These are phyloP conservation scores for Sugiyamaella chiloensis DNA, from an alignment of 805 yeast genomes.

Conservation along the genomic window DNA sequence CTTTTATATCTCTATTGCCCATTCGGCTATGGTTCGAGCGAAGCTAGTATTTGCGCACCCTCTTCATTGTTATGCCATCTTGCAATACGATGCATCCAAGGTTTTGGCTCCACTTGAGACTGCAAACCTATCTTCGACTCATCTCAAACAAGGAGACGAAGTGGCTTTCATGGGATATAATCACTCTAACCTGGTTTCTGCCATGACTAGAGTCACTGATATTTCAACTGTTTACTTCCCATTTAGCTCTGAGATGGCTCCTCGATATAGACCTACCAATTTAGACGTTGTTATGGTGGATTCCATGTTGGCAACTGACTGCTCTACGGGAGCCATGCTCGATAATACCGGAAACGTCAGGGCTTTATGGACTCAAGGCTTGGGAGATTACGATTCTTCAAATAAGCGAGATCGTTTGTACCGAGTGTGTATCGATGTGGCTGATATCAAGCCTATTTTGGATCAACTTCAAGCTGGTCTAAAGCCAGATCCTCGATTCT, in stretches of 20 bases:
- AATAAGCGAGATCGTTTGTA: constrained; percentile 55
- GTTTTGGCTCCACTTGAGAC: constrained; percentile 69
- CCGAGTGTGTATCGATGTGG: constrained; percentile 73
- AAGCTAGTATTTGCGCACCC: constrained; percentile 83
- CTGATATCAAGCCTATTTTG: constrained; percentile 59
- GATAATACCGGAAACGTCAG: constrained; percentile 75
- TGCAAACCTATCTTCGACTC: constrained; percentile 55
- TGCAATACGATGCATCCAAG: constrained; percentile 74
- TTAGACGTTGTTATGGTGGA: constrained; percentile 75
- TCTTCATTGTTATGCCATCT: constrained; percentile 76
- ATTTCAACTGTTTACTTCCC: constrained; percentile 73
- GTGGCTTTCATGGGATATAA: constrained; percentile 80
- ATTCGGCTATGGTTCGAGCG: constrained; percentile 76
- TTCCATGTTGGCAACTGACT: constrained; percentile 65
- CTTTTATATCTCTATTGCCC: constrained; percentile 75
- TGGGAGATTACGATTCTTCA: constrained; percentile 65
- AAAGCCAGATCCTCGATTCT: constrained; percentile 55
- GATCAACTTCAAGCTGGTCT: constrained; percentile 46
- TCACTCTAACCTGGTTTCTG: constrained; percentile 63
- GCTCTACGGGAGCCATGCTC: constrained; percentile 75
- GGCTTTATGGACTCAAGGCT: constrained; percentile 80
- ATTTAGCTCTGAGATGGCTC: constrained; percentile 54
- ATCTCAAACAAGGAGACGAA: constrained; percentile 71
- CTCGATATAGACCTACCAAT: constrained; percentile 83
- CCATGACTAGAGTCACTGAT: constrained; percentile 74